A percentile compares a stretch with the other conserved stretches of the same genome.
Evolutionary conservation across 306 rosid species (phyloP).

Genomic region (Benincasa hispida): DNA sequence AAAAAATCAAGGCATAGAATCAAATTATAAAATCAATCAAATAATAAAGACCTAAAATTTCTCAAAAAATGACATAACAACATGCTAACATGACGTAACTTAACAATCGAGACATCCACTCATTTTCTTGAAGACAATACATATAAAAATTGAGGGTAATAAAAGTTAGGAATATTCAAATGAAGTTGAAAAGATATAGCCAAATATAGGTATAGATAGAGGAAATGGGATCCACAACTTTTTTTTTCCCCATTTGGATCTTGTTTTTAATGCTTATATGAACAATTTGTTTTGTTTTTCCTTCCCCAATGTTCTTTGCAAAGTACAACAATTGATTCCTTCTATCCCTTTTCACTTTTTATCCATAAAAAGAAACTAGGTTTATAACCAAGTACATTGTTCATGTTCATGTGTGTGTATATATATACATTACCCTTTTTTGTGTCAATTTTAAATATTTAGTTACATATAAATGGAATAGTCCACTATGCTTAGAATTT

Average conservation of each 20-base stretch:
- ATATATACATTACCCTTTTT: background rate
- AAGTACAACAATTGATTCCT: background rate
- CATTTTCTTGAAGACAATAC: no score
- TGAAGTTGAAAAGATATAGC: background rate
- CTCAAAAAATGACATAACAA: background rate
- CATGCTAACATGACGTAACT: background rate
- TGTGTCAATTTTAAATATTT: background rate
- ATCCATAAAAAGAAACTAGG: background rate
- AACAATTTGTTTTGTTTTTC: background rate
- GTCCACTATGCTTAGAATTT: no score
- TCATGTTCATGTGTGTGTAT: background rate
- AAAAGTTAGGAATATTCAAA: background rate
- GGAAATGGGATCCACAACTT: background rate
- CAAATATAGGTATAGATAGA: background rate
- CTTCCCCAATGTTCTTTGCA: background rate
- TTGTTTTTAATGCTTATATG: background rate
- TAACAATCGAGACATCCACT: background rate
- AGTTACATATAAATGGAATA: no score
- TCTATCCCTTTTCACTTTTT: background rate
- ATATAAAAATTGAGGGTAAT: background rate
- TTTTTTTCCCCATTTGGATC: background rate
- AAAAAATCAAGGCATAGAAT: no score
- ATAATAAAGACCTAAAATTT: no score
- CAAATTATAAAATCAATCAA: no score
- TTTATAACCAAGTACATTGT: background rate